Conservation (phyloP, 139 green algal genomes). For the Coelastrella sp. region DNA sequence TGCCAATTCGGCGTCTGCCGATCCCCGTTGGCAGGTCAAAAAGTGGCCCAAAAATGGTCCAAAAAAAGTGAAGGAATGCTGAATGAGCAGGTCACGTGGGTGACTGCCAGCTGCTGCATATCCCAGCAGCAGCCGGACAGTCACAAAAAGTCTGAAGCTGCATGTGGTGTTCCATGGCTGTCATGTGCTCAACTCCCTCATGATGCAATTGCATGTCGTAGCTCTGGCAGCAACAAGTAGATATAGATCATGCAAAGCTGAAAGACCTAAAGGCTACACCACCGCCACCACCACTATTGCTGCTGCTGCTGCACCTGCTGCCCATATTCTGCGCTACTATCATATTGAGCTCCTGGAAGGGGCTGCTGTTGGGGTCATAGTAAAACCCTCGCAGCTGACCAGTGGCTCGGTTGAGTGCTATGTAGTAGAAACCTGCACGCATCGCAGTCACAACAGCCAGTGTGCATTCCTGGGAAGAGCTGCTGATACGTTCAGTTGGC, state of each 20-base stretch:
- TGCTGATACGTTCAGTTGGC: background rate
- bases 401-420: slow-evolving; percentile 37
- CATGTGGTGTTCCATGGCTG: no score
- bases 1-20: no score
- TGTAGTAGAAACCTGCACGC: slow-evolving; percentile 51
- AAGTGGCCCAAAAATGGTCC: no score
- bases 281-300: background rate
- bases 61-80: no score
- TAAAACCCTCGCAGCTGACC: slow-evolving; percentile 78
- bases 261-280: background rate
- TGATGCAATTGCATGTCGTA: no score
- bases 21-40: no score
- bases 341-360: slow-evolving; percentile 78
- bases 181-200: no score
- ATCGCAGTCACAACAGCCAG: background rate
- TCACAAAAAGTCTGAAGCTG: no score
- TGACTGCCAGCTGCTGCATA: no score
- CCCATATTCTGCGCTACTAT: background rate
- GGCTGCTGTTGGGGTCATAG: slow-evolving; percentile 74
- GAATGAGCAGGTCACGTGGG: no score
- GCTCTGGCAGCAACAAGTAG: no score
- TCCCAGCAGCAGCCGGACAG: no score
- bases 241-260: background rate
- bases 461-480: background rate
- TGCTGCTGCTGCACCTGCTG: background rate